Base-by-base conservation (phyloP, 2,329 filamentous ascomycete species). In the Botryotinia convoluta region DNA sequence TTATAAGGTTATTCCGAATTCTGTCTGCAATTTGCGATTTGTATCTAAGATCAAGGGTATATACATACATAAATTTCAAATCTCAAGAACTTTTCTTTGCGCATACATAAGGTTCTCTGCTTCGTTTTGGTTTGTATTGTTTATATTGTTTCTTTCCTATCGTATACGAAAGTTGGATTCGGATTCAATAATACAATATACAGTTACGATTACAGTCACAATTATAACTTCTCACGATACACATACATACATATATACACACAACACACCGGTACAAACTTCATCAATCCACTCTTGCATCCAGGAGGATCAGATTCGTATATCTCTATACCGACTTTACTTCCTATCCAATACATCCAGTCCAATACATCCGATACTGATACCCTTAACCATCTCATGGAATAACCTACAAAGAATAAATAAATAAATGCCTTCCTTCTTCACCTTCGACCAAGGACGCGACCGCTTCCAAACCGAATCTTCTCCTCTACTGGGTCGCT, bases 401-500 rank as follows among this genome's bases (percentile, higher is more conserved):
- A 14, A 62, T 39, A 37, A 14, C 22, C 32, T 26, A 3, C 12
- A 62, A n/a, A 22, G 16, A 64, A 44, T 5, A 69, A 60, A 26
- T 14, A 70, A 73, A 74, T 69, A 73, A 78, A 91, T 91, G 89
- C 88, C 89, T 79, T 85, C 86, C 79, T 90, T 91, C 84, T 91
- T 92, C 83, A 85, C 87, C 80, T 92, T 92, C 82, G 89, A 89
- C 75, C 89, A 89, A 79, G 90, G 89, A 81, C 86, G 84, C 79
- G 90, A 91, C 82, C 86, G 88, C 73, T 84, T 83, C 77, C 81
- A 80, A 73, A 84, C 83, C 77, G 87, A 90, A 78, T 83, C 87
- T 60, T 88, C 89, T 29, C 89, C 90, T 37, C 82, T 91, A 14
- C 86, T 91, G 3, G 90, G 90, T 75, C 88, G 90, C 57, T 92